These are phyloP conservation scores for Taxillus chinensis DNA, from an alignment of 164 flowering plant species.

Conservation along the genomic window DNA sequence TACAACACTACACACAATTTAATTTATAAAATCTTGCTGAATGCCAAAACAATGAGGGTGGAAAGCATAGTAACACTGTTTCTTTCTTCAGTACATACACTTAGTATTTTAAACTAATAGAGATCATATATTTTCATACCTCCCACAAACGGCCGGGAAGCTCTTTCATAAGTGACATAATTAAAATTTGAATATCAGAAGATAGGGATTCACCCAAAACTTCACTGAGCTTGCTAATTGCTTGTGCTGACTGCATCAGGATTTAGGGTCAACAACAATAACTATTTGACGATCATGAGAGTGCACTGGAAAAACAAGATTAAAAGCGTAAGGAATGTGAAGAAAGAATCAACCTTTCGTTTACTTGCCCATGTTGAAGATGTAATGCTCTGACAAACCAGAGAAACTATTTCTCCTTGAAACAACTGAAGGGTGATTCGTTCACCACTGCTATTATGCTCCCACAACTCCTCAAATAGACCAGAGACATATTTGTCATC, in stretches of 20 bases:
- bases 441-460: slow-evolving; percentile 78
- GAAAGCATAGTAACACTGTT: neutral
- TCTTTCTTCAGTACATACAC: neutral
- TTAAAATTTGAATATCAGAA: slow-evolving; percentile 42
- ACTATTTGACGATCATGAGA: neutral
- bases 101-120: neutral
- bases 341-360: slow-evolving; percentile 45
- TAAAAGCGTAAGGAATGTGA: neutral
- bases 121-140: slow-evolving; percentile 30
- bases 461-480: slow-evolving; percentile 91
- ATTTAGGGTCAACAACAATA: neutral
- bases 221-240: slow-evolving; percentile 70
- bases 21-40: no score
- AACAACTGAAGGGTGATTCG: slow-evolving; percentile 76
- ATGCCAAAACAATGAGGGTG: neutral
- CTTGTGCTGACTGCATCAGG: slow-evolving; percentile 63
- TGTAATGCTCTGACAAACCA: slow-evolving; percentile 51
- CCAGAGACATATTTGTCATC: slow-evolving; percentile 76
- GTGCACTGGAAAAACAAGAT: neutral
- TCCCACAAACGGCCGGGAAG: slow-evolving; percentile 95
- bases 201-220: slow-evolving; percentile 77
- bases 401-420: slow-evolving; percentile 63
- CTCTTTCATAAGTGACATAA: slow-evolving; percentile 67
- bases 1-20: no score
- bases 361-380: slow-evolving; percentile 91